Evolutionary conservation across 805 yeast species (phyloP).

Genomic region (Zygosaccharomyces bailii): DNA sequence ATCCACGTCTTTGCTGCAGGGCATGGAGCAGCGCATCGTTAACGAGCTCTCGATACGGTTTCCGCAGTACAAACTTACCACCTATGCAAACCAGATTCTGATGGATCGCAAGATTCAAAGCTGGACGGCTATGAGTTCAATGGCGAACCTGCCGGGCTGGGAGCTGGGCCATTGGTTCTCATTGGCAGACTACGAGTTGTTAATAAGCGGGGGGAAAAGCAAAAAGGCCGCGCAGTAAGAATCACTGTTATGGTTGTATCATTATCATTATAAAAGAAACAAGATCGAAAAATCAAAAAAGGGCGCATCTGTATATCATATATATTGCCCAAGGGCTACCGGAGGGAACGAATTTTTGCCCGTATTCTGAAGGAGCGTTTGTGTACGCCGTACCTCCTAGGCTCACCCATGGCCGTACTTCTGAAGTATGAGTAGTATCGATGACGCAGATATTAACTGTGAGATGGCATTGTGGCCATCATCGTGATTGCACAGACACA

Average conservation of each 20-base stretch:
- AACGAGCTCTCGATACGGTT: slow-evolving; percentile 64
- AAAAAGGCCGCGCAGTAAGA: not conserved
- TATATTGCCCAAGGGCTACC: no score
- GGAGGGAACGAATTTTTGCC: no score
- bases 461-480: no score
- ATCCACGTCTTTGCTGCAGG: slow-evolving; percentile 70
- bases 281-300: not conserved
- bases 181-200: slow-evolving; percentile 21
- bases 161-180: slow-evolving; percentile 32
- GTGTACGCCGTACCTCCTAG: no score
- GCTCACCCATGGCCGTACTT: no score
- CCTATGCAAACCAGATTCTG: slow-evolving; percentile 77
- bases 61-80: slow-evolving; percentile 79
- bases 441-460: no score
- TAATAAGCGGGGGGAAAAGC: slow-evolving; percentile 5
- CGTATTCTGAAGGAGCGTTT: no score
- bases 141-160: slow-evolving; percentile 33
- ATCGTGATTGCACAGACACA: no score
- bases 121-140: slow-evolving; percentile 72
- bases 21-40: slow-evolving; percentile 73
- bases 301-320: not conserved
- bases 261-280: not conserved
- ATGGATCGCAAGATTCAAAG: slow-evolving; percentile 71
- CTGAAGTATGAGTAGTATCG: no score
- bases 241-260: not conserved